phyloP scores from a whole-genome alignment of 495 filamentous ascomycete genomes.

The Aspergillus avenaceus region DNA sequence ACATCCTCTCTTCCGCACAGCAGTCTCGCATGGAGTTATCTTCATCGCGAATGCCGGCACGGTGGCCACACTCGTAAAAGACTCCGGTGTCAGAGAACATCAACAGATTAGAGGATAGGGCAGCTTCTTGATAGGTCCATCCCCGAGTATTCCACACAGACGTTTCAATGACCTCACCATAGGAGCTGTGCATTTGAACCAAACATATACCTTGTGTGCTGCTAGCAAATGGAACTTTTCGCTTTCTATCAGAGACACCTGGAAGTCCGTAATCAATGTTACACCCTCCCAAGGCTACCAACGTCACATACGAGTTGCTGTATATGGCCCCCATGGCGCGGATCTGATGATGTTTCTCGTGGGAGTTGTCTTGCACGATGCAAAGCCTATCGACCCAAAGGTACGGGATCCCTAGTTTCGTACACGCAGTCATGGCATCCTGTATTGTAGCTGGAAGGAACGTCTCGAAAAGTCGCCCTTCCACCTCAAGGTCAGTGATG shows the following conservation, averaged over 20 bases:
- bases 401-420: slow-evolving; percentile 12
- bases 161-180: neutral
- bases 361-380: slow-evolving; percentile 26
- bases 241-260: neutral
- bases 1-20: neutral
- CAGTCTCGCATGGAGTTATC: neutral
- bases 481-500: neutral
- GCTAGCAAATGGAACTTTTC: neutral
- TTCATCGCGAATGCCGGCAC: slow-evolving; percentile 1
- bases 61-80: slow-evolving; percentile 3
- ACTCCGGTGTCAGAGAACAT: slow-evolving; percentile 4
- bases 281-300: slow-evolving; percentile 12
- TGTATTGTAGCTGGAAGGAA: slow-evolving; percentile 18
- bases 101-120: neutral
- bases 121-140: slow-evolving; percentile 7
- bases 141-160: slow-evolving; percentile 5
- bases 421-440: slow-evolving; percentile 18
- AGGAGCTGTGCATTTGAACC: neutral
- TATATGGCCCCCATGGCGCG: slow-evolving; percentile 32
- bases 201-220: neutral
- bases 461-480: neutral
- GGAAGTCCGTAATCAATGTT: slow-evolving; percentile 12
- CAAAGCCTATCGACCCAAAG: slow-evolving; percentile 35
- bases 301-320: slow-evolving; percentile 22
- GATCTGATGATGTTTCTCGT: slow-evolving; percentile 23